Base-by-base conservation (phyloP, 2,329 filamentous ascomycete genomes). In the Diplodia intermedia region DNA sequence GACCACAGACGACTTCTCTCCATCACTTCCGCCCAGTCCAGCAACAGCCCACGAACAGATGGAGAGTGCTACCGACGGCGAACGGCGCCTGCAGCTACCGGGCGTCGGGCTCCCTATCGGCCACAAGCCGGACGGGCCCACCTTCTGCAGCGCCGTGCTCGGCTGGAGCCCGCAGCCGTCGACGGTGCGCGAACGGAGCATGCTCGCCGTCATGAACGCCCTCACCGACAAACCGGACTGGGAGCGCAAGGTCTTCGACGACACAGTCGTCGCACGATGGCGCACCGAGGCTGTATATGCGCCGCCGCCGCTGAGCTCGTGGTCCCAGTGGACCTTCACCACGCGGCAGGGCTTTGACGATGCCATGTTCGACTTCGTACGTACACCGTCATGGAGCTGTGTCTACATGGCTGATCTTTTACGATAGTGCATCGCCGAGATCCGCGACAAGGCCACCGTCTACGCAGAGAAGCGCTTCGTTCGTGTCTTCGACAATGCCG, bases 371-470 rank as follows among this genome's bases (percentile, higher is more conserved):
- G 65, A 68, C 11, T 61, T 53, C 29, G 68, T 70, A 29, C 36
- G 69, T 68, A 33, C 31, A 33, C 31, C 31, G 31, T 33, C 31
- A 9, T 33, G 31, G 31, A 33, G 31, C 6, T 33, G 31, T 33
- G 31, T 33, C 6, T 33, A 33, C 31, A 18, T 7, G 14, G 66
- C 50, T 43, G 50, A 47, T 36, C 8, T 9, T 33, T 33, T 7
- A 6, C 31, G 1, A 18, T 23, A 68, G 69, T 75, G 76, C 62
- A 50, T 86, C 23, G 73, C 75, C 1, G 85, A 87, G 71, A 78
- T 87, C 0, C 78, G 77, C 26, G 80, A 81, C 70, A 86, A 87
- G 70, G 83, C 84, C 1, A 71, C 71, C n/a, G 71, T 80, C 15
- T 80, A 81, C 65, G 71, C 80, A 54, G 66, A 76, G 3, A 78